These are phyloP conservation scores for Arthrobotrys entomopaga DNA, from an alignment of 2,329 filamentous ascomycete species.

Conservation along the genomic window DNA sequence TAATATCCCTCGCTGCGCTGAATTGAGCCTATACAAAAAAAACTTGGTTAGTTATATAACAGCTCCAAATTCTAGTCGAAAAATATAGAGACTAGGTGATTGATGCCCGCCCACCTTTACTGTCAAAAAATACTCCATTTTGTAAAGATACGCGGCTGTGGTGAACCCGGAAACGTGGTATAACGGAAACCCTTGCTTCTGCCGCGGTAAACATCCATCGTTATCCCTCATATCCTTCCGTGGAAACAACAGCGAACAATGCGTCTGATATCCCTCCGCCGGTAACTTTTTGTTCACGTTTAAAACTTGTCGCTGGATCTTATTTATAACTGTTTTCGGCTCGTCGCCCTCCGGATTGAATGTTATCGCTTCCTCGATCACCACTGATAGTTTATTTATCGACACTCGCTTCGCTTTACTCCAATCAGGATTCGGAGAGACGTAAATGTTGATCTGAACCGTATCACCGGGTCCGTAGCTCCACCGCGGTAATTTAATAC, in stretches of 20 bases:
- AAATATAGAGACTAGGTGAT: background rate
- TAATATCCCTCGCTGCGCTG: slow-evolving; percentile 74
- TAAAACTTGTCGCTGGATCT: slow-evolving; percentile 84
- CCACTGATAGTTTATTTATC: slow-evolving; percentile 91
- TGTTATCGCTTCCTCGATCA: slow-evolving; percentile 97
- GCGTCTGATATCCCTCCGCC: slow-evolving; percentile 90
- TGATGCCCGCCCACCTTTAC: slow-evolving; percentile 76
- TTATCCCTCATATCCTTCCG: slow-evolving; percentile 85
- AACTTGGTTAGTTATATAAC: no score
- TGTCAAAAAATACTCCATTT: slow-evolving; percentile 86
- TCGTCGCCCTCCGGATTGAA: slow-evolving; percentile 98
- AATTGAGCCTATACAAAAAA: slow-evolving; percentile 67
- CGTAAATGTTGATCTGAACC: slow-evolving; percentile 93
- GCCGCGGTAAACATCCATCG: slow-evolving; percentile 86
- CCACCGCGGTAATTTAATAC: slow-evolving; percentile 92
- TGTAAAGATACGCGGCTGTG: slow-evolving; percentile 92
- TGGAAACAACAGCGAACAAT: slow-evolving; percentile 89
- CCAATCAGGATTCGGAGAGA: slow-evolving; percentile 92
- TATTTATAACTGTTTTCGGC: slow-evolving; percentile 87
- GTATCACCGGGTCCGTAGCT: slow-evolving; percentile 96
- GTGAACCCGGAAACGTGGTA: slow-evolving; percentile 92
- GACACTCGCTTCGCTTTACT: slow-evolving; percentile 89
- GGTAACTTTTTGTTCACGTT: slow-evolving; percentile 84
- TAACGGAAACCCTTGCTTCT: slow-evolving; percentile 86
- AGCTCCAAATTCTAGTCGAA: no score